These are phyloP conservation scores for Stephanodiscus minutulus DNA, from an alignment of 108 stramenopile species.

Conservation along the genomic window DNA sequence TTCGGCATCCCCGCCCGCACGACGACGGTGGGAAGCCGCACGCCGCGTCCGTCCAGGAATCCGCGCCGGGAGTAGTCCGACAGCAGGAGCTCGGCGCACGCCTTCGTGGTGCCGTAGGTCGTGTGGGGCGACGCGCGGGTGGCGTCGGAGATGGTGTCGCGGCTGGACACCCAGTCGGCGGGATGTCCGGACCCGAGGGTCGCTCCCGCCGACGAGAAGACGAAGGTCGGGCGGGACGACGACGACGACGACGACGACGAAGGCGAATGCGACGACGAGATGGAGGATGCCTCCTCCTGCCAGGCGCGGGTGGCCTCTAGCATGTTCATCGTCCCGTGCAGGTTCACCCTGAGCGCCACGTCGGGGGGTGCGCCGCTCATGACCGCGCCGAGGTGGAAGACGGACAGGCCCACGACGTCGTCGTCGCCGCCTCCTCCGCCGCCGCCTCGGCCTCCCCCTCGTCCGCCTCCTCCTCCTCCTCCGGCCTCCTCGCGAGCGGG, in stretches of 20 bases:
- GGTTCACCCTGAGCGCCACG: conserved; percentile 49
- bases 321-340: conserved; percentile 56
- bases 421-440: not conserved
- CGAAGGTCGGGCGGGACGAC: conserved; percentile 42
- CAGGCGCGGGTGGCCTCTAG: conserved; percentile 57
- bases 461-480: not conserved
- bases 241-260: not conserved
- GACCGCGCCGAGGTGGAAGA: conserved; percentile 65
- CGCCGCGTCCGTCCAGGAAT: conserved; percentile 55
- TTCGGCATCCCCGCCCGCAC: conserved; percentile 63
- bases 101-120: conserved; percentile 67
- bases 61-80: conserved; percentile 57
- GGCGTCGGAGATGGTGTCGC: conserved; percentile 57
- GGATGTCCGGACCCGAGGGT: conserved; percentile 51
- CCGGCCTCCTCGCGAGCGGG: not conserved
- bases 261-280: not conserved
- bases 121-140: conserved; percentile 63
- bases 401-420: conserved; percentile 31
- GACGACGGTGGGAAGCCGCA: conserved; percentile 58
- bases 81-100: conserved; percentile 61
- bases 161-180: conserved; percentile 49
- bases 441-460: not conserved
- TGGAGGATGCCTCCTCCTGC: conserved; percentile 5
- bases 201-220: conserved; percentile 61
- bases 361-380: conserved; percentile 66